phyloP scores from a whole-genome alignment of 148 eudicot species.

The Vaccinium myrtillus region DNA sequence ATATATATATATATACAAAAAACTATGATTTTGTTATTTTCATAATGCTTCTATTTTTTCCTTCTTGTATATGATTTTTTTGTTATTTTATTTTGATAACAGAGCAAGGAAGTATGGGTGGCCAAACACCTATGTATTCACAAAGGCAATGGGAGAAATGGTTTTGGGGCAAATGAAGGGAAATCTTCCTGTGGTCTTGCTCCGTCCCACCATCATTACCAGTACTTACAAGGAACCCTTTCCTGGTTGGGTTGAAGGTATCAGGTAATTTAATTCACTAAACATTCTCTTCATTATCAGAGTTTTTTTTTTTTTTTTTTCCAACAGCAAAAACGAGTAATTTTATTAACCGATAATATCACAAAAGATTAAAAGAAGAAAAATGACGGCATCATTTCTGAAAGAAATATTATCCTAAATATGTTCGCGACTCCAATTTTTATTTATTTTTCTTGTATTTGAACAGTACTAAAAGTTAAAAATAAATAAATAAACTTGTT shows the following conservation, averaged over 20 bases:
- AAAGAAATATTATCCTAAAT: not conserved
- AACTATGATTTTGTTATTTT: not conserved
- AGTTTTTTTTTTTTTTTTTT: not conserved
- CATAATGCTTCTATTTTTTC: no score
- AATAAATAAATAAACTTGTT: not conserved
- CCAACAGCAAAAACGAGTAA: not conserved
- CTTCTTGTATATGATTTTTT: no score
- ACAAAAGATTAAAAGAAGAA: not conserved
- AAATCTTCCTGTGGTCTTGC: slow-evolving; percentile 55
- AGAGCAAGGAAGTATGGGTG: slow-evolving; percentile 81
- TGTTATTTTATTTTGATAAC: not conserved
- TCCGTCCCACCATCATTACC: slow-evolving; percentile 82
- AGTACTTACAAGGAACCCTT: slow-evolving; percentile 89
- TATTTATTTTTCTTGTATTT: not conserved
- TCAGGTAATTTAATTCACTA: slow-evolving; percentile 38
- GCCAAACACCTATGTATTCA: slow-evolving; percentile 92
- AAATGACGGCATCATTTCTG: not conserved
- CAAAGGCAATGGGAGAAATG: slow-evolving; percentile 94
- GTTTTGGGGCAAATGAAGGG: slow-evolving; percentile 48
- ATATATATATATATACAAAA: no score
- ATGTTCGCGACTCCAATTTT: not conserved
- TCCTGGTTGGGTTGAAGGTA: slow-evolving; percentile 96
- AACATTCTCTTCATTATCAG: not conserved
- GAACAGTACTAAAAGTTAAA: not conserved
- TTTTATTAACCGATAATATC: not conserved